These are phyloP conservation scores for Pochonia chlamydosporia DNA, from an alignment of 2,329 filamentous ascomycete genomes.

Conservation along the genomic window DNA sequence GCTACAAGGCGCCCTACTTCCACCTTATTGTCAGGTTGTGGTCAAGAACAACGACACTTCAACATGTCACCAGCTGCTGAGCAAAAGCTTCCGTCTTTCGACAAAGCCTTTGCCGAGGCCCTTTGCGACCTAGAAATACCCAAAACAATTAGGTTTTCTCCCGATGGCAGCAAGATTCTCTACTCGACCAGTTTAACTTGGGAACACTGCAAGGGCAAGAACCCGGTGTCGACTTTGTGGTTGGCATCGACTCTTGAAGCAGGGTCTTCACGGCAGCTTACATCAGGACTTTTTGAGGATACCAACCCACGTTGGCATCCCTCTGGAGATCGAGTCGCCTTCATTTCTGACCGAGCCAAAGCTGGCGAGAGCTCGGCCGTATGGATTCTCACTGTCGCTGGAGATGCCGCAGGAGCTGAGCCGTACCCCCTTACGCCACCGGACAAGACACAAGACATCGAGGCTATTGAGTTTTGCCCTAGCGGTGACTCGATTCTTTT, in stretches of 20 bases:
- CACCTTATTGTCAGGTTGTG: too few relatives aligned
- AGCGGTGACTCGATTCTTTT: slow-evolving; percentile 12
- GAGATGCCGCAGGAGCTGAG: slow-evolving; percentile 15
- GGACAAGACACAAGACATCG: slow-evolving; percentile 12
- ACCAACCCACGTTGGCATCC: slow-evolving; percentile 12
- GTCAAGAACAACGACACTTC: too few relatives aligned
- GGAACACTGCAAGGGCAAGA: slow-evolving; percentile 2
- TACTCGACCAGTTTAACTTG: neutral
- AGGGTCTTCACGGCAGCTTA: slow-evolving; percentile 6
- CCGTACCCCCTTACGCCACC: slow-evolving; percentile 9
- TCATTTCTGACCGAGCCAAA: slow-evolving; percentile 25
- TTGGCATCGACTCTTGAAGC: slow-evolving; percentile 1
- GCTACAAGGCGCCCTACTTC: too few relatives aligned
- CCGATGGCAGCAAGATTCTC: slow-evolving; percentile 3
- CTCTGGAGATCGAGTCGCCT: slow-evolving; percentile 27
- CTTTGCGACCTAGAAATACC: slow-evolving; percentile 6
- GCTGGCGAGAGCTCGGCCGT: slow-evolving; percentile 21
- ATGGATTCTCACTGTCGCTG: too few relatives aligned
- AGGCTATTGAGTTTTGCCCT: slow-evolving; percentile 9
- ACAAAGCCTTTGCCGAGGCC: slow-evolving; percentile 1
- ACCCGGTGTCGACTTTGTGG: slow-evolving; percentile 4
- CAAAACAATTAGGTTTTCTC: slow-evolving; percentile 3
- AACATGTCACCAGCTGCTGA: too few relatives aligned
- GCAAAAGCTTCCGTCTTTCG: too few relatives aligned
- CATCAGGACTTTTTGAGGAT: slow-evolving; percentile 3